These are phyloP conservation scores for Candida tallmaniae DNA, from an alignment of 805 yeast genomes.

Conservation along the genomic window DNA sequence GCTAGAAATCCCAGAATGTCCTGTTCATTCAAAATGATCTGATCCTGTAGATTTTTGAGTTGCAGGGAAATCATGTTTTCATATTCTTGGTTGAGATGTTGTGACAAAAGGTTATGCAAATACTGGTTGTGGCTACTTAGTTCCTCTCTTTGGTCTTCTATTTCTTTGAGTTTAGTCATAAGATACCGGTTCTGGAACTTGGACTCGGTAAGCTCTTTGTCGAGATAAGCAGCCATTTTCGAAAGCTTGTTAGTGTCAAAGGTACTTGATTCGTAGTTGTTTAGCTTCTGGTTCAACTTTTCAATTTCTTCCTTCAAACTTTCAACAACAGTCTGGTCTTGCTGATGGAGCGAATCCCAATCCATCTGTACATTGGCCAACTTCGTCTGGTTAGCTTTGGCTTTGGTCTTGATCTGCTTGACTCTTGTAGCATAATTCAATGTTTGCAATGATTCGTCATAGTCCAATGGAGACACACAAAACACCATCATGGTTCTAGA, in stretches of 20 bases:
- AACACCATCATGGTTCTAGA: slow-evolving; percentile 89
- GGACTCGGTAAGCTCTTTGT: slow-evolving; percentile 23
- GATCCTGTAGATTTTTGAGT: neutral
- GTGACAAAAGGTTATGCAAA: slow-evolving; percentile 3
- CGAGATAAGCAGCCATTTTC: slow-evolving; percentile 27
- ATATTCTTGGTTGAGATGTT: neutral
- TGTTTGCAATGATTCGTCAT: slow-evolving; percentile 73
- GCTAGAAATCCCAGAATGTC: slow-evolving; percentile 5
- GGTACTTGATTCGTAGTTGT: slow-evolving; percentile 2
- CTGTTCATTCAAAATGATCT: slow-evolving; percentile 2
- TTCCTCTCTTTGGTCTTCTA: slow-evolving; percentile 8
- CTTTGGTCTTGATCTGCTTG: slow-evolving; percentile 60
- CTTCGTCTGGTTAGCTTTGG: slow-evolving; percentile 39
- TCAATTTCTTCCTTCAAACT: slow-evolving; percentile 29
- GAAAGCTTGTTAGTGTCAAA: slow-evolving; percentile 14
- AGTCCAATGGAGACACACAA: slow-evolving; percentile 75
- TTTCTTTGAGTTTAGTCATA: slow-evolving; percentile 9
- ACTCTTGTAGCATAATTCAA: slow-evolving; percentile 76
- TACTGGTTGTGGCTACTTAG: slow-evolving; percentile 9
- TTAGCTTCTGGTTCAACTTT: slow-evolving; percentile 23
- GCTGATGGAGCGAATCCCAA: slow-evolving; percentile 25
- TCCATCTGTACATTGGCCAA: slow-evolving; percentile 23
- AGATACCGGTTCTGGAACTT: slow-evolving; percentile 34
- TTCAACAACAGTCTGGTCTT: slow-evolving; percentile 22
- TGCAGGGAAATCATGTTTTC: neutral